Evolutionary conservation across 1,284 basidiomycete genomes (phyloP).

Genomic region (Moniliophthora roreri): DNA sequence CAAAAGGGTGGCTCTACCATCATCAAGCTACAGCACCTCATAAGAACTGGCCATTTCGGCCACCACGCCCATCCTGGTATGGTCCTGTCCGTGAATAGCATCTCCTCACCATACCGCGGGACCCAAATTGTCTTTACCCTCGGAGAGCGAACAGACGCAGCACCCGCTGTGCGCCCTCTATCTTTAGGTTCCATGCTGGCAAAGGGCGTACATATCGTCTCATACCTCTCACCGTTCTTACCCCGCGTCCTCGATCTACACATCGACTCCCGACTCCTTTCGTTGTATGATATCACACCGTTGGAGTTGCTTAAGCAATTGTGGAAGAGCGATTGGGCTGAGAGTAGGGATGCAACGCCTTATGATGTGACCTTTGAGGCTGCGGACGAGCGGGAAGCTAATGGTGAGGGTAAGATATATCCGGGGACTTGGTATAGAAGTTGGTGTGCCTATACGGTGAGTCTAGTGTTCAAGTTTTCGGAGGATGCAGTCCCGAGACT

Average conservation of each 20-base stretch:
- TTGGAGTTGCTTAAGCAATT: constrained; percentile 35
- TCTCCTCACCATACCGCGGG: constrained; percentile 49
- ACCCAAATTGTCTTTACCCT: constrained; percentile 48
- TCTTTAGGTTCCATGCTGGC: constrained; percentile 40
- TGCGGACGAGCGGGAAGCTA: constrained; percentile 41
- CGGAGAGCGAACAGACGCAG: constrained; percentile 41
- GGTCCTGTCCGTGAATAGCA: constrained; percentile 46
- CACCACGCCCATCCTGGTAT: constrained; percentile 38
- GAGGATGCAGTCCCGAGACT: not conserved
- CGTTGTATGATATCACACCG: constrained; percentile 37
- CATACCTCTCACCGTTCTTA: constrained; percentile 43
- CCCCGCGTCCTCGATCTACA: constrained; percentile 41
- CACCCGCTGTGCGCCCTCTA: constrained; percentile 40
- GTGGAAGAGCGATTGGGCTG: constrained; percentile 50
- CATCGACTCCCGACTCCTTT: constrained; percentile 40
- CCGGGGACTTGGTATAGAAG: constrained; percentile 44
- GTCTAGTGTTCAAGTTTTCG: constrained; percentile 16
- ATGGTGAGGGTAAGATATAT: constrained; percentile 35
- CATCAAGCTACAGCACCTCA: constrained; percentile 44
- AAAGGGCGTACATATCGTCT: constrained; percentile 39
- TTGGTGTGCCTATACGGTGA: constrained; percentile 39
- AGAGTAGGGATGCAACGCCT: constrained; percentile 44
- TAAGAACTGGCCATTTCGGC: constrained; percentile 43
- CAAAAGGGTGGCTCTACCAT: constrained; percentile 51
- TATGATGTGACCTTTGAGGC: constrained; percentile 50